Conservation (phyloP, 441 rosid species). For the Gossypium trilobum region DNA sequence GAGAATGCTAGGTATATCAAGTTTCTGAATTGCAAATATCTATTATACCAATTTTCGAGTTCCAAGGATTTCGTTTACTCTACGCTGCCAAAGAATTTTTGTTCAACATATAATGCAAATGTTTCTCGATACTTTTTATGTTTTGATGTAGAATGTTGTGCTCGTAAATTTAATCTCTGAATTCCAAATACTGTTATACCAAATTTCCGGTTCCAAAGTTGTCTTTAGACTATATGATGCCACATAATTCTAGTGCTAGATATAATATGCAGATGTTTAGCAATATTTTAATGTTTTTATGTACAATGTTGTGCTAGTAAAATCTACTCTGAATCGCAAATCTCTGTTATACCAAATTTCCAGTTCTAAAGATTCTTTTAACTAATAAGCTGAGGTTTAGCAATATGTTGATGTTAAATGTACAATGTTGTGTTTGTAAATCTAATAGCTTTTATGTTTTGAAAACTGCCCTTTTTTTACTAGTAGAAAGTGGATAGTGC, state of each 20-base stretch:
- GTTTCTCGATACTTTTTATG: not conserved
- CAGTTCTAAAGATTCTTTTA: not conserved
- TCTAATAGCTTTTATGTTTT: not conserved
- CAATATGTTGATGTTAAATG: not conserved
- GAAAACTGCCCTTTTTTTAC: not conserved
- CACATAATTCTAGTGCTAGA: not conserved
- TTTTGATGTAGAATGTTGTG: not conserved
- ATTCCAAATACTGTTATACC: slow-evolving; percentile 4
- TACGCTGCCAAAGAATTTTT: not conserved
- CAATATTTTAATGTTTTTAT: not conserved
- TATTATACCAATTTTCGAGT: not conserved
- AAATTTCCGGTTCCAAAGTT: not conserved
- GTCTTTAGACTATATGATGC: not conserved
- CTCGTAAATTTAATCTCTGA: not conserved
- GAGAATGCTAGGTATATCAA: slow-evolving; percentile 46
- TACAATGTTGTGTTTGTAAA: not conserved
- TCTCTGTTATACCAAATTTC: not conserved
- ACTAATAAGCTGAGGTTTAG: not conserved
- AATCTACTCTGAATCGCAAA: not conserved
- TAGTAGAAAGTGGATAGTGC: not conserved
- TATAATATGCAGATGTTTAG: not conserved
- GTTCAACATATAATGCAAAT: not conserved
- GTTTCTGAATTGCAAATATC: slow-evolving; percentile 3
- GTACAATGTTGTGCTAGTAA: not conserved
- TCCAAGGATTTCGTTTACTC: not conserved